Evolutionary conservation across 2,329 filamentous ascomycete genomes (phyloP).

Genomic region (Daldinia eschscholtzii): DNA sequence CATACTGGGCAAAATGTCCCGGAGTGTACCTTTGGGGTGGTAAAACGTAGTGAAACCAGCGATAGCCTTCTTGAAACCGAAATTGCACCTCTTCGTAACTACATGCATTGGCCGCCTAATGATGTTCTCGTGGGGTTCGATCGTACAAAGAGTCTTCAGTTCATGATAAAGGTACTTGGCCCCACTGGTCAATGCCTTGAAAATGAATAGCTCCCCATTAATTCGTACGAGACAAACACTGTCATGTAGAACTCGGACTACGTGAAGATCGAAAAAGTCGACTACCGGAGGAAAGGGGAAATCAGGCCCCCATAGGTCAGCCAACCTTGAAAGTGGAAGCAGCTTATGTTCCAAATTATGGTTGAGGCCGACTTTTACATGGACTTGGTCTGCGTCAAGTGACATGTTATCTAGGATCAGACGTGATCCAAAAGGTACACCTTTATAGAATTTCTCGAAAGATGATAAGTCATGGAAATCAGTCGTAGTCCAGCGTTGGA

Average conservation of each 20-base stretch:
- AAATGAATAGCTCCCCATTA: constrained; percentile 60
- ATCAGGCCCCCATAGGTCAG: constrained; percentile 58
- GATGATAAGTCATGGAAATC: constrained; percentile 50
- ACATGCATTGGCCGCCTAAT: constrained; percentile 66
- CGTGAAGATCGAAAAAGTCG: constrained; percentile 63
- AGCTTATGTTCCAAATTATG: constrained; percentile 67
- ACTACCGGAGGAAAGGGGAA: constrained; percentile 60
- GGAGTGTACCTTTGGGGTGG: constrained; percentile 66
- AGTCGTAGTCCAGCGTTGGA: constrained; percentile 64
- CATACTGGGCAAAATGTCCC: constrained; percentile 66
- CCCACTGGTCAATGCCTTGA: constrained; percentile 70
- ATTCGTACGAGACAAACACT: constrained; percentile 68
- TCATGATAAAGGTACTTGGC: constrained; percentile 73
- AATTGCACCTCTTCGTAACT: constrained; percentile 67
- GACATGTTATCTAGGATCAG: constrained; percentile 67
- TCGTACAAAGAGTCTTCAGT: constrained; percentile 65
- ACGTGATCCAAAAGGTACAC: constrained; percentile 68
- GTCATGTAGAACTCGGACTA: constrained; percentile 68
- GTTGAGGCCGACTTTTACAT: constrained; percentile 62
- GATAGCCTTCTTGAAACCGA: constrained; percentile 68
- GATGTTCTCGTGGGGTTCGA: constrained; percentile 66
- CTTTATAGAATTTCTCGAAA: constrained; percentile 57
- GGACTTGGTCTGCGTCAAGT: constrained; percentile 60
- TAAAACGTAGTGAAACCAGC: constrained; percentile 69
- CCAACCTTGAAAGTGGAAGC: constrained; percentile 59